Evolutionary conservation across 805 yeast species (phyloP).

Genomic region (Myxozyma lipomycoides): DNA sequence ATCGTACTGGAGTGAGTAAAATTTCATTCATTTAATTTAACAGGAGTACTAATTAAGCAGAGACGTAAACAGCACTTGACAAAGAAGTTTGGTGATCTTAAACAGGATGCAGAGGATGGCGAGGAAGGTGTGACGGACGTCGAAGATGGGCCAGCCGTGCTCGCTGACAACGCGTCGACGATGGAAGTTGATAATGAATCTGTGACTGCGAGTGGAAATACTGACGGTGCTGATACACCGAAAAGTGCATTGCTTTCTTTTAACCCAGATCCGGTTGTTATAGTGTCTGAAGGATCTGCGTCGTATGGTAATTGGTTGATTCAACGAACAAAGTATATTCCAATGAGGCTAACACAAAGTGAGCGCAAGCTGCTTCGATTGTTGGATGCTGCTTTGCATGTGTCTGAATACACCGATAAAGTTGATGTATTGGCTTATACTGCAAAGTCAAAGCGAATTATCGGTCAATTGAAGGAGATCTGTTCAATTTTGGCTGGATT

Average conservation of each 20-base stretch:
- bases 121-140: slow-evolving; percentile 22
- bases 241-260: slow-evolving; percentile 12
- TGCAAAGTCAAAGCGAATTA: slow-evolving; percentile 66
- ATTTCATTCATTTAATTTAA: neutral
- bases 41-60: slow-evolving; percentile 2
- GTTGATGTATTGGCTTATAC: slow-evolving; percentile 59
- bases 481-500: slow-evolving; percentile 76
- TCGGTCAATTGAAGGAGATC: slow-evolving; percentile 66
- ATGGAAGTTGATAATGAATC: slow-evolving; percentile 28
- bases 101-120: slow-evolving; percentile 22
- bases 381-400: slow-evolving; percentile 67
- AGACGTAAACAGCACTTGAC: slow-evolving; percentile 48
- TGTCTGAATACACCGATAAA: slow-evolving; percentile 73
- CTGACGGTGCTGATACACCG: slow-evolving; percentile 14
- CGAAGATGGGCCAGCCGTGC: slow-evolving; percentile 19
- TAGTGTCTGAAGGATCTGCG: slow-evolving; percentile 26
- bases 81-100: slow-evolving; percentile 29
- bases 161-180: slow-evolving; percentile 17
- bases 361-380: slow-evolving; percentile 66
- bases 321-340: slow-evolving; percentile 49
- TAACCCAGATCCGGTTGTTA: slow-evolving; percentile 19
- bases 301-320: slow-evolving; percentile 24
- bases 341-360: slow-evolving; percentile 61
- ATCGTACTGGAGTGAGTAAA: slow-evolving; percentile 52
- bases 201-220: slow-evolving; percentile 3